Evolutionary conservation across 306 rosid genomes (phyloP).

Genomic region (Rosa lucieae): DNA sequence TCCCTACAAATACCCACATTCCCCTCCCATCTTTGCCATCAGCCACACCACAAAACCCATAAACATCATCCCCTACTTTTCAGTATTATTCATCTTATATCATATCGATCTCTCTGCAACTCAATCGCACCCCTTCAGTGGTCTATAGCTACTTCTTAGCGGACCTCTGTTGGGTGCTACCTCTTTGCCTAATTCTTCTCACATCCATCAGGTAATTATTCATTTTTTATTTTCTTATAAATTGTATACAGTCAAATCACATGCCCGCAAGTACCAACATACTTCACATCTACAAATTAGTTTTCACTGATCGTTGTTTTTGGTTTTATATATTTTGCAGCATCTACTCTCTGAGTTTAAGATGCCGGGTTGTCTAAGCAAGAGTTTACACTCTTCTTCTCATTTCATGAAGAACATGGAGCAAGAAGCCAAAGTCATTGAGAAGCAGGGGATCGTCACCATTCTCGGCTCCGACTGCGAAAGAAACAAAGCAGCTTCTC

Average conservation of each 20-base stretch:
- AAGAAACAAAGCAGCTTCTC: conserved; percentile 39
- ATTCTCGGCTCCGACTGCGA: conserved; percentile 53
- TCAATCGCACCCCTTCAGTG: conserved; percentile 44
- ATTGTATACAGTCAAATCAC: background rate
- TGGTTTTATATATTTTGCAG: conserved; percentile 36
- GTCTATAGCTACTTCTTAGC: conserved; percentile 33
- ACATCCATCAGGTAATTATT: conserved; percentile 11
- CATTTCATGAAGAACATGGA: conserved; percentile 23
- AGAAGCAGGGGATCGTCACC: conserved; percentile 68
- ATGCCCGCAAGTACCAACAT: background rate
- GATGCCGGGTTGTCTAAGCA: conserved; percentile 39
- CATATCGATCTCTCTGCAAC: conserved; percentile 28
- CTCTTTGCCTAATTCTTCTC: background rate
- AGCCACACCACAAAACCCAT: conserved; percentile 42
- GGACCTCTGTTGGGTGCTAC: conserved; percentile 7
- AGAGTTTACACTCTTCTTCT: conserved; percentile 28
- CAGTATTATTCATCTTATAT: background rate
- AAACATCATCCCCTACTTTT: conserved; percentile 18
- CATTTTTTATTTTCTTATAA: background rate
- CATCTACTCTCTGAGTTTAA: conserved; percentile 11
- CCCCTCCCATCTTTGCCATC: conserved; percentile 36
- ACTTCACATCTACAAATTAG: background rate
- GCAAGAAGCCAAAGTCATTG: conserved; percentile 16
- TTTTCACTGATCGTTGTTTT: background rate
- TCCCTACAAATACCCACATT: conserved; percentile 72